phyloP scores from a whole-genome alignment of 2,329 filamentous ascomycete genomes.

The Colletotrichum melonis region DNA sequence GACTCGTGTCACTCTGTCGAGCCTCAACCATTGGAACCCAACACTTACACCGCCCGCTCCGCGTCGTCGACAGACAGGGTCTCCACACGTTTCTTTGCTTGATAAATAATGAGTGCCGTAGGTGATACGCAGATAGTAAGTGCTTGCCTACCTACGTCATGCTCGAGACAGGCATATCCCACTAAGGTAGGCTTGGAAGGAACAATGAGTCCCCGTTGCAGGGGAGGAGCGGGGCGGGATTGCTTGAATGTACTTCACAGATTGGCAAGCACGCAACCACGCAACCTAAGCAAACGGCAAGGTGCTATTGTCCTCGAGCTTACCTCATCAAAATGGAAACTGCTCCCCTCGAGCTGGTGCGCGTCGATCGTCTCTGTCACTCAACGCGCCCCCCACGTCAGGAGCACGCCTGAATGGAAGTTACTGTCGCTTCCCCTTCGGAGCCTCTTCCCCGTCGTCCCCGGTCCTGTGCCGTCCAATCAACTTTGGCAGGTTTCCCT shows the following conservation, averaged over 20 bases:
- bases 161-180: slow-evolving; percentile 24
- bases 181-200: slow-evolving; percentile 2
- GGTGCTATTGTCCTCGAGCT: not conserved
- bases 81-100: slow-evolving; percentile 2
- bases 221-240: slow-evolving; percentile 21
- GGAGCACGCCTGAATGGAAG: not conserved
- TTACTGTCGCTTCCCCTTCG: not conserved
- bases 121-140: not conserved
- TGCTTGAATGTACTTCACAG: slow-evolving; percentile 25
- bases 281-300: too few relatives aligned
- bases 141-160: not conserved
- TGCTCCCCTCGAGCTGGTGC: not conserved
- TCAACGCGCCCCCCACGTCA: slow-evolving; percentile 25
- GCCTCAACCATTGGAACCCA: slow-evolving; percentile 27
- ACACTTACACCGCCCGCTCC: slow-evolving; percentile 28
- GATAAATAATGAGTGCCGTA: not conserved
- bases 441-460: slow-evolving; percentile 20
- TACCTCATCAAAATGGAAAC: not conserved
- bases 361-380: not conserved
- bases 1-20: not conserved
- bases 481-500: not conserved
- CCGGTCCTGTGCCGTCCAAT: slow-evolving; percentile 20
- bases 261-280: not conserved
- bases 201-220: not conserved
- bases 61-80: slow-evolving; percentile 8